Percentiles rank a stretch among this genome's conserved stretches.
phyloP scores from a whole-genome alignment of 148 eudicot species.

The Polygonum maritimum region DNA sequence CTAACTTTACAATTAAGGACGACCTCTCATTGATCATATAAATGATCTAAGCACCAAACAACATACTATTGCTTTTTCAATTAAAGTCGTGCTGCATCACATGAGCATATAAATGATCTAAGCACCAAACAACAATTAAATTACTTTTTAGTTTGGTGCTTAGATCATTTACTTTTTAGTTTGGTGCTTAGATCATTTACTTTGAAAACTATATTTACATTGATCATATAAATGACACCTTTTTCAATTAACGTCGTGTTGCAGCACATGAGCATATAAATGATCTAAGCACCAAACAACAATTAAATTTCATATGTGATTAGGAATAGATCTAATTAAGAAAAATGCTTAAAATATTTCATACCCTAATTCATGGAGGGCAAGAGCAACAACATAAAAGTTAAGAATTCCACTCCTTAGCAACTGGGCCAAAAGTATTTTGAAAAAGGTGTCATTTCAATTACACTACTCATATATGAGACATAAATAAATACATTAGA shows the following conservation, averaged over 20 bases:
- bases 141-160: too few species aligned
- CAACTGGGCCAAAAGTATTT: constrained; percentile 38
- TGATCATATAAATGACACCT: too few species aligned
- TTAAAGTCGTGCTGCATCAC: too few species aligned
- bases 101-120: not conserved
- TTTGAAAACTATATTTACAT: too few species aligned
- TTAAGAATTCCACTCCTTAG: constrained; percentile 90
- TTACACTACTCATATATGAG: not conserved
- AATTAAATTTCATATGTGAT: not conserved
- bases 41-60: not conserved
- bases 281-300: not conserved
- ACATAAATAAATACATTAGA: not conserved
- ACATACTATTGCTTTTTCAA: too few species aligned
- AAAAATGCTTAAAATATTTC: constrained; percentile 10
- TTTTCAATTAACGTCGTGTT: too few species aligned
- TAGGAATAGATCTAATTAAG: not conserved
- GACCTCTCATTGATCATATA: not conserved
- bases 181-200: too few species aligned
- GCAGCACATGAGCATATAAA: constrained; percentile 13
- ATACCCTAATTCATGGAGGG: constrained; percentile 89
- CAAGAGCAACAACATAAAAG: constrained; percentile 96
- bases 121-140: not conserved
- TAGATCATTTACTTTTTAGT: too few species aligned
- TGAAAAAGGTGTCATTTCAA: constrained; percentile 3
- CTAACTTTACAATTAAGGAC: too few species aligned